Base-by-base conservation (phyloP, 306 rosid genomes). In the Quercus ilex region DNA sequence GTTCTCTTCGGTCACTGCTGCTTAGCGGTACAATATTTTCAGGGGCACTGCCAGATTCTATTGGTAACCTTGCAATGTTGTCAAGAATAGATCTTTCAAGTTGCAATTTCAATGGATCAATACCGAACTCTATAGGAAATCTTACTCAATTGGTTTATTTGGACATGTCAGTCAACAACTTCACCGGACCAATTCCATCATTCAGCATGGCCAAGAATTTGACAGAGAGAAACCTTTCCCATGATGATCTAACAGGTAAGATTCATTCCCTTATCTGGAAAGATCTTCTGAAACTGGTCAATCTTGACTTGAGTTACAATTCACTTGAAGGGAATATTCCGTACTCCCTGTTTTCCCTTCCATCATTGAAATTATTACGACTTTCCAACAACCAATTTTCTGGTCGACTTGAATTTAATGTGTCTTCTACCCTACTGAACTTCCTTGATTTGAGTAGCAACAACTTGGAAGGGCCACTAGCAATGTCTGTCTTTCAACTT, bases 151-250 rank as follows among this genome's bases (percentile, higher is more conserved):
- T 88, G 56, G 77, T 63, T 59, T 6, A 71, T 62, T 51, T 86
- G 18, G 88, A 84, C 62, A 19, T 88, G 53, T 84, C 87, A 1
- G n/a, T 0, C 2, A 88, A 88, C 38, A 67, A 73, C 7, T 71
- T 88, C 60, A 67, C 13, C 1, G 83, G 89, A 25, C 56, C 70
- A 6, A 76, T 88, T 1, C 91, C 91, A 57, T 86, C 85, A 5
- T 81, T 86, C 18, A 77, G 69, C 15, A 79, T 3, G 63, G 65
- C 86, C 67, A 84, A 76, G 75, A 70, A 38, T 25, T 78, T 87
- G 67, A 57, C 26, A 3, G 4, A 55, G 52, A 20, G 82, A 18
- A 72, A 58, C 62, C 73, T 87, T 33, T 72, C 3, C 5, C 25
- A 6, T 11, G 81, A 81, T 72, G 15, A 73, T 41, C 69, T 87